Evolutionary conservation across 225 moss, liverwort and hornwort genomes (phyloP), one percentile per base, ranked within the genome.

Genomic region (Polytrichum commune): DNA sequence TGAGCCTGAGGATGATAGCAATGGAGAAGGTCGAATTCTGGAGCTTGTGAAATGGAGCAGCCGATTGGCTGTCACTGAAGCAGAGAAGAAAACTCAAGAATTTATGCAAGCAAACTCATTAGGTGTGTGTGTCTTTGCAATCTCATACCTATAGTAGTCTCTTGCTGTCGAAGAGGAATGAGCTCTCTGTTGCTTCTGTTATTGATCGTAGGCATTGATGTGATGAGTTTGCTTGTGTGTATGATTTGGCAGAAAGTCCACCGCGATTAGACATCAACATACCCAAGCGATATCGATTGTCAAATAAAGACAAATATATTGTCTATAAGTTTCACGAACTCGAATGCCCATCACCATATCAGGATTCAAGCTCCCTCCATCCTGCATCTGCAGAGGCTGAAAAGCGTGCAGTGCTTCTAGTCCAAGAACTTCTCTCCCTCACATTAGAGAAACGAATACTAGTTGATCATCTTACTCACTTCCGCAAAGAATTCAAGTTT

Each of bases 401-500:
- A 78, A 98, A 98, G 73, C 85, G 91, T 68, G 87, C 91, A 63
- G 91, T 92, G 46, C 88, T 90, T 33, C 76, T 87, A 33, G 83
- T 93, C 56, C 90, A 90, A 66, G 98, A 98, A 69, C 83, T 98
- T 66, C 68, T 98, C 75, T 90, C 91, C 35, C 82, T 95, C 57
- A 90, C 95, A 57, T 38, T 98, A 73, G 92, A 95, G 85, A 98
- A 98, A 85, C 90, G 85, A 68, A 71, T 92, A 9, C 64, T 98
- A 64, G 92, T 98, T 60, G 98, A 98, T 73, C 98, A 95, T 85
- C 90, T 98, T 38, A 98, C 98, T 18, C 98, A 98, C 75, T 98
- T 98, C 68, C 90, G 91, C 72, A 90, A 85, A 74, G 95, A 98
- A 58, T 98, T 80, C 66, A 89, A 82, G 30, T 95, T 98, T 65